These are phyloP conservation scores for Fusarium anguioides DNA, from an alignment of 2,329 filamentous ascomycete genomes.

Conservation along the genomic window DNA sequence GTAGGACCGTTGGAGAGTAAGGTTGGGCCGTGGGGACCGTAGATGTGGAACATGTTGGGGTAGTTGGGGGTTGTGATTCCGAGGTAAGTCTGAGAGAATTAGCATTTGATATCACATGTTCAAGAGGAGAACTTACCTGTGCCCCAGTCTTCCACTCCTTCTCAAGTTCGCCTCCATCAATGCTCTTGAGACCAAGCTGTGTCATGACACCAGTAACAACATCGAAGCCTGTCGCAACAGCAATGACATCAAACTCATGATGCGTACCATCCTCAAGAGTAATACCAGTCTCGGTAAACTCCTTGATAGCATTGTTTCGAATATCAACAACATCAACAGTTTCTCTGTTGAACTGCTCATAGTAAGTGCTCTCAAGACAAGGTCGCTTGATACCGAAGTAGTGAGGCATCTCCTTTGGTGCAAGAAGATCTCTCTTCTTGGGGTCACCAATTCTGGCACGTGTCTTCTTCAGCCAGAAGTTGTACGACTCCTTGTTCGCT, in stretches of 20 bases:
- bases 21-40: conserved; percentile 68
- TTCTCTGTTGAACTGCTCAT: conserved; percentile 59
- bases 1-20: conserved; percentile 67
- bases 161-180: conserved; percentile 51
- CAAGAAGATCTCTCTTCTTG: conserved; percentile 60
- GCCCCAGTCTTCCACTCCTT: conserved; percentile 57
- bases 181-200: conserved; percentile 57
- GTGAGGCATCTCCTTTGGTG: conserved; percentile 63
- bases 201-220: conserved; percentile 57
- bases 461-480: conserved; percentile 66
- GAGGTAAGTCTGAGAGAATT: conserved; percentile 52
- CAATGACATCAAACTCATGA: conserved; percentile 58
- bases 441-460: conserved; percentile 62
- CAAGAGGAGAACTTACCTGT: conserved; percentile 10
- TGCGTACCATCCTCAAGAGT: conserved; percentile 54
- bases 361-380: conserved; percentile 57
- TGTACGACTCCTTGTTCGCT: conserved; percentile 64
- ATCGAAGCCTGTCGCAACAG: conserved; percentile 58
- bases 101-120: neutral
- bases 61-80: conserved; percentile 57
- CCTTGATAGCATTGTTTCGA: conserved; percentile 53
- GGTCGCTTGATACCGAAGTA: conserved; percentile 65
- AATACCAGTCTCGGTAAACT: conserved; percentile 56
- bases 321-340: conserved; percentile 58
- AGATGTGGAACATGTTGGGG: conserved; percentile 65